Conservation (phyloP, 2,329 filamentous ascomycete genomes). For the Bipolaris victoriae region DNA sequence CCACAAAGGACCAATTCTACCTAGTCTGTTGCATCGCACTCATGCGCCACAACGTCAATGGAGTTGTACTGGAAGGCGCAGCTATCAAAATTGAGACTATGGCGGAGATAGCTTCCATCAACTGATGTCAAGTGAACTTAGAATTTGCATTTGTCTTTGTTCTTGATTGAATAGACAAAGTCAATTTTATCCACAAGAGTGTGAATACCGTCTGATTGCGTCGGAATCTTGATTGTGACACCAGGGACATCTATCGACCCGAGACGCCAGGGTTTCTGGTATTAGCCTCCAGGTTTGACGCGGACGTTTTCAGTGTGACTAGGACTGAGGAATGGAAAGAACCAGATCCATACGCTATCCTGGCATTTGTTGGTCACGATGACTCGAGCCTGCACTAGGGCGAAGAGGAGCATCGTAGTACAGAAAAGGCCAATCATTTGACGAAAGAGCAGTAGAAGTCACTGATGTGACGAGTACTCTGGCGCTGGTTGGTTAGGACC, state of each 20-base stretch:
- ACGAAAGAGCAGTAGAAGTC: background rate
- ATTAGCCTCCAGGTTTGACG: conserved; percentile 25
- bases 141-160: conserved; percentile 19
- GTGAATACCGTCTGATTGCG: conserved; percentile 28
- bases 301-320: conserved; percentile 23
- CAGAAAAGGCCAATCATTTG: conserved; percentile 24
- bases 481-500: conserved; percentile 16
- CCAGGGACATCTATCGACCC: conserved; percentile 28
- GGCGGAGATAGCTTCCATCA: conserved; percentile 21
- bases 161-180: conserved; percentile 34
- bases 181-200: conserved; percentile 28
- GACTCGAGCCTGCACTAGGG: conserved; percentile 30
- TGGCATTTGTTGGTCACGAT: conserved; percentile 38
- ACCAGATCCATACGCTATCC: conserved; percentile 31
- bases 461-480: conserved; percentile 4
- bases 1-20: conserved; percentile 37
- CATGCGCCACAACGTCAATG: conserved; percentile 17
- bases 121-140: conserved; percentile 28
- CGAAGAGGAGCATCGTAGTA: conserved; percentile 24
- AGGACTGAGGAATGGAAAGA: conserved; percentile 23
- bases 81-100: conserved; percentile 24
- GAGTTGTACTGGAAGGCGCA: conserved; percentile 22
- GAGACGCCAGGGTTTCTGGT: conserved; percentile 33
- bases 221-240: conserved; percentile 36
- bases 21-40: conserved; percentile 30